These are phyloP conservation scores for Pseudopyrenochaeta lycopersici DNA, from an alignment of 2,329 filamentous ascomycete genomes.

Conservation along the genomic window DNA sequence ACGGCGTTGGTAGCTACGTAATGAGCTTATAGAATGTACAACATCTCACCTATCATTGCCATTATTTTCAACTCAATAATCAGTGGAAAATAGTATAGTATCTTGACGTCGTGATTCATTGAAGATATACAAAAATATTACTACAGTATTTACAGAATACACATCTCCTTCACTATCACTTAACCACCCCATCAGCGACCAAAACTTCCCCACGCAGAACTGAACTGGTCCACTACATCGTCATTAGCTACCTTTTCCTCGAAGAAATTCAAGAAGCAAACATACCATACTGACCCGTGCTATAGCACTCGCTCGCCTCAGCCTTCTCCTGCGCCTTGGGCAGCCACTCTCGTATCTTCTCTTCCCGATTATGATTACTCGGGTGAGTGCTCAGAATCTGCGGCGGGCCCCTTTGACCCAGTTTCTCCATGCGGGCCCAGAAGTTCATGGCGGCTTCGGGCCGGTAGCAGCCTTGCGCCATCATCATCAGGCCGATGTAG, in stretches of 20 bases:
- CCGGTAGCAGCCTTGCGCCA: slow-evolving; percentile 81
- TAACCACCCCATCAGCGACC: slow-evolving; percentile 12
- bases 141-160: too few relatives aligned
- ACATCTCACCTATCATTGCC: too few relatives aligned
- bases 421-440: slow-evolving; percentile 68
- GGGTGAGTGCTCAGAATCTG: slow-evolving; percentile 82
- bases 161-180: too few relatives aligned
- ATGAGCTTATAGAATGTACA: too few relatives aligned
- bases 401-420: slow-evolving; percentile 63
- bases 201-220: slow-evolving; percentile 16
- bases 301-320: slow-evolving; percentile 41
- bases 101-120: too few relatives aligned
- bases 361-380: slow-evolving; percentile 70
- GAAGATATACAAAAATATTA: too few relatives aligned
- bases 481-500: slow-evolving; percentile 83
- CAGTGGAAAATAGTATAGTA: too few relatives aligned
- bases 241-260: background rate
- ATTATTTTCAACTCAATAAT: too few relatives aligned
- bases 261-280: background rate
- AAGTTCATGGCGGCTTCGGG: slow-evolving; percentile 72
- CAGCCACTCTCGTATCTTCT: slow-evolving; percentile 69
- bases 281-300: slow-evolving; percentile 30
- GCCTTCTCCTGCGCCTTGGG: slow-evolving; percentile 52
- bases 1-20: too few relatives aligned
- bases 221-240: slow-evolving; percentile 14